A percentile compares a stretch with the other conserved stretches of the same genome.
Evolutionary conservation across 805 yeast genomes (phyloP).

Genomic region (Starmerella riodocensis): DNA sequence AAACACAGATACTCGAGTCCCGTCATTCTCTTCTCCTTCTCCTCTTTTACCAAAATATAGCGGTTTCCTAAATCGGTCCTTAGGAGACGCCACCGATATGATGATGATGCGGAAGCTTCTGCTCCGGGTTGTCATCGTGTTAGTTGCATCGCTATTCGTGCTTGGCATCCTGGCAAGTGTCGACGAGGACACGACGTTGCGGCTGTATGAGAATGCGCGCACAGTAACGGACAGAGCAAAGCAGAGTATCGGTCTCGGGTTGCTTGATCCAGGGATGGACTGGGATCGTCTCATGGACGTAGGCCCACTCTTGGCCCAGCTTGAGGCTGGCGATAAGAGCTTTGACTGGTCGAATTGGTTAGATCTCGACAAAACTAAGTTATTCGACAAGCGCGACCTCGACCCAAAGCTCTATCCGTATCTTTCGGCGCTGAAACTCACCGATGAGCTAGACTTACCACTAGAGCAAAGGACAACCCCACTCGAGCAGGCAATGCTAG

Average conservation of each 20-base stretch:
- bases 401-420: constrained; percentile 15
- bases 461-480: constrained; percentile 4
- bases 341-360: constrained; percentile 26
- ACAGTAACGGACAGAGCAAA: no score
- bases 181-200: background rate
- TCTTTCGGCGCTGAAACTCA: background rate
- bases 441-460: constrained; percentile 9
- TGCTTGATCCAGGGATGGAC: no score
- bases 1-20: no score
- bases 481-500: constrained; percentile 19
- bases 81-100: background rate
- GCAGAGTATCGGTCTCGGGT: no score
- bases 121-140: background rate
- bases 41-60: no score
- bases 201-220: background rate
- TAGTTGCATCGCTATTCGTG: background rate
- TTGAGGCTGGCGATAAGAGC: constrained; percentile 5
- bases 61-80: no score
- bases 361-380: constrained; percentile 18
- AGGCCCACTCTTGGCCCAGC: constrained; percentile 2
- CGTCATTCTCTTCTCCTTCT: no score
- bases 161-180: background rate
- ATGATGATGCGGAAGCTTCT: background rate
- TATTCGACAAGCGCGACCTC: constrained; percentile 10
- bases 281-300: constrained; percentile 10